Conservation (phyloP, 2,329 filamentous ascomycete genomes). For the Ascochyta pisi region DNA sequence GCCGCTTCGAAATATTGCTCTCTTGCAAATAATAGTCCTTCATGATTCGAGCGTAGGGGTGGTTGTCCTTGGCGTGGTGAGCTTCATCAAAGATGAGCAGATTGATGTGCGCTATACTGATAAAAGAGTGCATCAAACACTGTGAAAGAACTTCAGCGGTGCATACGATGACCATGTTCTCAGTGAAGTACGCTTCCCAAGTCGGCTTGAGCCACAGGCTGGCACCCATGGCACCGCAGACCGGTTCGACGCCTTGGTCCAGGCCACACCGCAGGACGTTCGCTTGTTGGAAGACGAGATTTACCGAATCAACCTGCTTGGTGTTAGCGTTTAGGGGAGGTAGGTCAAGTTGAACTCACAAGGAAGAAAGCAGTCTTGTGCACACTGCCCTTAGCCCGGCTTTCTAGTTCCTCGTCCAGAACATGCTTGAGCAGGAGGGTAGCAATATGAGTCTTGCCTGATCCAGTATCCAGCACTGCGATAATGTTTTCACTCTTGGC, state of each 20-base stretch:
- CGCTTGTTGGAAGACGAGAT: conserved; percentile 88
- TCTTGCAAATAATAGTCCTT: conserved; percentile 78
- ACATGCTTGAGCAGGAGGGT: conserved; percentile 80
- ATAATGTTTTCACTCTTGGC: conserved; percentile 88
- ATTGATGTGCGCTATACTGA: conserved; percentile 83
- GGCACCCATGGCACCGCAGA: conserved; percentile 73
- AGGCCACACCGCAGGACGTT: conserved; percentile 83
- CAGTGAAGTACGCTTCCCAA: conserved; percentile 64
- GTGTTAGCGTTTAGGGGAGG: conserved; percentile 2
- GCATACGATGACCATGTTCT: conserved; percentile 87
- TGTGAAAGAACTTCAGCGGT: conserved; percentile 86
- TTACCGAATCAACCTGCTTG: conserved; percentile 77
- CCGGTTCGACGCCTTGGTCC: conserved; percentile 73
- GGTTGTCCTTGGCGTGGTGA: conserved; percentile 93
- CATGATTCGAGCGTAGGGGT: conserved; percentile 88
- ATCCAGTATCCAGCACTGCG: conserved; percentile 92
- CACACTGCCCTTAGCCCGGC: conserved; percentile 65
- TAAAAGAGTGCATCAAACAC: conserved; percentile 78
- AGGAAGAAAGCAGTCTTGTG: conserved; percentile 83
- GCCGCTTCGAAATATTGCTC: conserved; percentile 58
- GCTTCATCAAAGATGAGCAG: conserved; percentile 95
- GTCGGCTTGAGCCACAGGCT: conserved; percentile 67
- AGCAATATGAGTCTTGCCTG: conserved; percentile 96
- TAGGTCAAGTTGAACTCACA: conserved; percentile 52
- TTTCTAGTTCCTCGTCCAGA: conserved; percentile 77